Conservation (phyloP, 495 filamentous ascomycete genomes). For the Podospora sp. region DNA sequence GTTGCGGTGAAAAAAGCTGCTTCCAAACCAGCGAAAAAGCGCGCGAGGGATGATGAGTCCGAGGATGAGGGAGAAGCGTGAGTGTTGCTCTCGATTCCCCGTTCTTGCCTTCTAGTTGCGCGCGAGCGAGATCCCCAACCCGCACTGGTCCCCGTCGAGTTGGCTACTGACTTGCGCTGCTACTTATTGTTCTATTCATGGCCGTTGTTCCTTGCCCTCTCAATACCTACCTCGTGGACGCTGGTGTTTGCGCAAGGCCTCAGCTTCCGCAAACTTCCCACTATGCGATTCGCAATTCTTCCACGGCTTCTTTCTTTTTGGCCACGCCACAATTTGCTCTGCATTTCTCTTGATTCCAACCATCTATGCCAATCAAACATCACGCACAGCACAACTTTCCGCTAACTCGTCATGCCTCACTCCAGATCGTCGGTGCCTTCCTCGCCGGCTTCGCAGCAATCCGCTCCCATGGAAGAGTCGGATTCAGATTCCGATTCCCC, state of each 20-base stretch:
- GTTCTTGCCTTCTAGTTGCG: constrained; percentile 28
- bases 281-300: background rate
- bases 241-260: background rate
- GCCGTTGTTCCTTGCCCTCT: background rate
- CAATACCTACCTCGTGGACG: background rate
- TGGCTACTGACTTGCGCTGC: background rate
- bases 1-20: constrained; percentile 51
- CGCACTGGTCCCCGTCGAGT: background rate
- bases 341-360: background rate
- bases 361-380: background rate
- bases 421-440: constrained; percentile 61
- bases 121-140: constrained; percentile 41
- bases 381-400: constrained; percentile 14
- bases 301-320: background rate
- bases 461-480: constrained; percentile 88
- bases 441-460: constrained; percentile 77
- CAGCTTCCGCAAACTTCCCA: background rate
- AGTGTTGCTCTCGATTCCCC: constrained; percentile 44
- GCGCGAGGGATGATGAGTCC: constrained; percentile 64
- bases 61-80: constrained; percentile 85
- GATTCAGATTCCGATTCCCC: constrained; percentile 70
- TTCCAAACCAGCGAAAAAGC: constrained; percentile 47
- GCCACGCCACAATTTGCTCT: background rate
- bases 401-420: constrained; percentile 18
- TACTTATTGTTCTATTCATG: constrained; percentile 2